Evolutionary conservation across 2,329 filamentous ascomycete species (phyloP).

Genomic region (Shiraia bambusicola): DNA sequence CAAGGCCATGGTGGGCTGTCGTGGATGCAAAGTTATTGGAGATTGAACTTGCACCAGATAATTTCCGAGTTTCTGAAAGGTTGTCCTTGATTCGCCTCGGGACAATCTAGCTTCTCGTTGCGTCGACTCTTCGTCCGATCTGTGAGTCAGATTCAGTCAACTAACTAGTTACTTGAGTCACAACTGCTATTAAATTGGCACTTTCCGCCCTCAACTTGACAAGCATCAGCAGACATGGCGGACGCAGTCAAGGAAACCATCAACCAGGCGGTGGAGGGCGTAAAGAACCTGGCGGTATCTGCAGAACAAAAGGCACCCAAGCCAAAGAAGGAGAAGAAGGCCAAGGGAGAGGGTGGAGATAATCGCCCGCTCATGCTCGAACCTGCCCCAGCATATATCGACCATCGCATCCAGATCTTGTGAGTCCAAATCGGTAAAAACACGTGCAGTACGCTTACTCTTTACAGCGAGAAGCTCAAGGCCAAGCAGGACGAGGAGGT

Average conservation of each 20-base stretch:
- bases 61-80: conserved; percentile 7
- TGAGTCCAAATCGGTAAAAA: conserved; percentile 9
- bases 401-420: conserved; percentile 82
- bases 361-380: conserved; percentile 51
- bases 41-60: conserved; percentile 23
- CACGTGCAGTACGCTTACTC: conserved; percentile 12
- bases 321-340: conserved; percentile 53
- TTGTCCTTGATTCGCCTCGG: conserved; percentile 6
- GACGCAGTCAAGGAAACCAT: conserved; percentile 54
- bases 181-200: conserved; percentile 15
- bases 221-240: conserved; percentile 44
- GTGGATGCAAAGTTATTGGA: conserved; percentile 23
- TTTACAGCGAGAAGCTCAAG: conserved; percentile 70
- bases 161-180: conserved; percentile 31
- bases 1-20: conserved; percentile 26
- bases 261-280: conserved; percentile 56
- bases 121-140: no score
- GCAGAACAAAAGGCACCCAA: conserved; percentile 35
- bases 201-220: conserved; percentile 23
- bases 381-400: conserved; percentile 71
- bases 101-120: conserved; percentile 5
- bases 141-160: conserved; percentile 5
- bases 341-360: conserved; percentile 40
- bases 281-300: conserved; percentile 60
- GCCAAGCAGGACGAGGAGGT: conserved; percentile 78